Conservation (phyloP, 2,329 filamentous ascomycete genomes). For the Cladosporium sphaerospermum region DNA sequence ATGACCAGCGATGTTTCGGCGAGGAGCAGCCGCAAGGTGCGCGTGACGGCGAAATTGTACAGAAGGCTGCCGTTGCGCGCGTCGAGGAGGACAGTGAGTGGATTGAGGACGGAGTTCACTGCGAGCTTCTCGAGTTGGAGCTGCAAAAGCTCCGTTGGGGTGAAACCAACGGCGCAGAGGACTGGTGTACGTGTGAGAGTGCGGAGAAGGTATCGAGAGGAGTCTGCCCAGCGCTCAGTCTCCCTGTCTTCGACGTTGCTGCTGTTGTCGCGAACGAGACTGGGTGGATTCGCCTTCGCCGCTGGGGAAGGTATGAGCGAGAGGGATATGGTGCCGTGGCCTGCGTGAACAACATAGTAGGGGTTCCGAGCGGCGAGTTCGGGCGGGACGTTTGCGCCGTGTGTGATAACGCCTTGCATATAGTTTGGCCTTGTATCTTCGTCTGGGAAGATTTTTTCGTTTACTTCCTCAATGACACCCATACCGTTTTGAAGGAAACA, state of each 20-base stretch:
- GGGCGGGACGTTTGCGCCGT: constrained; percentile 45
- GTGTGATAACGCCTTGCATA: constrained; percentile 61
- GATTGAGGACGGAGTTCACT: constrained; percentile 70
- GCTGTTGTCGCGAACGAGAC: neutral
- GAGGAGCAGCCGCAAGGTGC: constrained; percentile 64
- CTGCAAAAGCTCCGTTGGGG: constrained; percentile 57
- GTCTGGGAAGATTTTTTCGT: constrained; percentile 63
- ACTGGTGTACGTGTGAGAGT: constrained; percentile 57
- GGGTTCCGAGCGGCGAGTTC: constrained; percentile 30
- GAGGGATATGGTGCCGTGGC: constrained; percentile 53
- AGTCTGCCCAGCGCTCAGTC: constrained; percentile 32
- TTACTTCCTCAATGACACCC: constrained; percentile 74
- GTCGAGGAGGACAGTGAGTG: constrained; percentile 73
- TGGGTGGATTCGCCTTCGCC: neutral
- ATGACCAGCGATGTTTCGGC: constrained; percentile 70
- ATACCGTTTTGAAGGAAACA: constrained; percentile 76
- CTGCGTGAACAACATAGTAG: constrained; percentile 53
- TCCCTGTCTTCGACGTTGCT: constrained; percentile 16
- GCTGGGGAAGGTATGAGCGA: constrained; percentile 41
- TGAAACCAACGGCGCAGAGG: constrained; percentile 55
- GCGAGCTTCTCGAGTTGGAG: constrained; percentile 74
- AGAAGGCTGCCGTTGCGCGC: constrained; percentile 66
- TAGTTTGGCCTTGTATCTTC: constrained; percentile 63
- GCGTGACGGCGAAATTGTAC: constrained; percentile 58
- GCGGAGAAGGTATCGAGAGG: constrained; percentile 56